Base-by-base conservation (phyloP, 2,329 filamentous ascomycete species). In the Tolypocladium amazonense region DNA sequence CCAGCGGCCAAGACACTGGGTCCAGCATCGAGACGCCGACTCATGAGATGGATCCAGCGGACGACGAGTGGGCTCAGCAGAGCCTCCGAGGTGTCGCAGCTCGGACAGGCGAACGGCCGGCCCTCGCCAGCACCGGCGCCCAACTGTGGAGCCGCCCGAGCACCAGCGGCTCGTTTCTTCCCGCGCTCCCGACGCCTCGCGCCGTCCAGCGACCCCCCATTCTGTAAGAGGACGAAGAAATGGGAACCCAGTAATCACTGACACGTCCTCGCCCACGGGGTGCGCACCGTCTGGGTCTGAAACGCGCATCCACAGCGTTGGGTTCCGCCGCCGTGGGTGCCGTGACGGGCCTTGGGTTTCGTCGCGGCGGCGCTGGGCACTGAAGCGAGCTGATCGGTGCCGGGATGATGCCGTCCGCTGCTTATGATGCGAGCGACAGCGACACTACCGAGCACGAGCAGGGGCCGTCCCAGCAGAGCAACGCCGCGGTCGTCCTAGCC, bases 91-190 rank as follows among this genome's bases (percentile, higher is more conserved):
- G 14, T 7, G n/a, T 35, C 30, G 50, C 30, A 23, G 50, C 20
- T 3, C 7, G 18, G 47, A 33, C 15, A 15, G 11, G 23, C 23
- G 14, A 20, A 50, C 25, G 45, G 23, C 41, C 41, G 20, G 38
- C 38, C 38, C 15, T 43, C 41, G 41, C n/a, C 23, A 59, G 59
- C 60, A 60, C 56, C 54, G n/a, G 56, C 54, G 62, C 62, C 62
- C 62, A 63, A 63, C 60, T 63, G 62, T 63, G 62, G 62, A 56
- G 62, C 47, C 43, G 8, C 47, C 47, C 47, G 47, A 50, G 47
- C 56, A 7, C 41, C 50, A 43, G 20, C 50, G 47, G 38, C 50
- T 58, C 57, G 52, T 55, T 30, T 54, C 50, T 37, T 41, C 57
- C 50, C 57, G 47, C 52, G 18, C 20, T 58, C 38, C 57, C 57